Evolutionary conservation across 352 stramenopile species (phyloP), one percentile per base, ranked within the genome.

Genomic region (Globisporangium lucens): DNA sequence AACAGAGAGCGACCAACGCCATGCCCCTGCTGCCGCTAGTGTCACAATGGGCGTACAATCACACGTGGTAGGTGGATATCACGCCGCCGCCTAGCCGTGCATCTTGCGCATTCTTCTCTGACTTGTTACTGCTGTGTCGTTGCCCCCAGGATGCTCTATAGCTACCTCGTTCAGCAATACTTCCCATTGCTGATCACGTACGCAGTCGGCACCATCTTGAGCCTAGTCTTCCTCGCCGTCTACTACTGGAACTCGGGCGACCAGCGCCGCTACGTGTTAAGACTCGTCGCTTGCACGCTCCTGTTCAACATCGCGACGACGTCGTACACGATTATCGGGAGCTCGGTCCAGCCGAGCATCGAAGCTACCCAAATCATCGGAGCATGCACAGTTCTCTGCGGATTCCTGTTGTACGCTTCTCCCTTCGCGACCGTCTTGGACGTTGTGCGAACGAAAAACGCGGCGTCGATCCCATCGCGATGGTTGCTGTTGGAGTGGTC

Each of bases 121-220:
- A 35, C 51, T n/a, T 30, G 20, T 29, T 33, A n/a, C 13, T 60
- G 29, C 13, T 60, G 35, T 62, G 7, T 61, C 46, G n/a, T 41
- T 52, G 36, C 30, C 51, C 15, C 3, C 24, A 81, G 72, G 72
- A 79, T 81, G 70, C 53, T 79, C 4, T 81, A 79, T 36, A 80
- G 80, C 12, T 87, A 81, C 56, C 58, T 67, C 33, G 71, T 66
- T 22, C 41, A 58, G 4, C 68, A 80, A 56, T 86, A 83, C 67
- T 85, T 91, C 60, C 83, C 80, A 17, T 69, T 89, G 10, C 77
- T 85, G 62, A 66, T 69, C 63, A 75, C 79, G 29, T 68, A 79
- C 68, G 46, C 76, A 5, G 67, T 84, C 52, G 51, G 77, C 56
- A 61, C 71, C 30, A 49, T 69, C n/a, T 75, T 78, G 1, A 87